phyloP scores from a whole-genome alignment of 768 basidiomycete species.

The Cystobasidium tubakii region DNA sequence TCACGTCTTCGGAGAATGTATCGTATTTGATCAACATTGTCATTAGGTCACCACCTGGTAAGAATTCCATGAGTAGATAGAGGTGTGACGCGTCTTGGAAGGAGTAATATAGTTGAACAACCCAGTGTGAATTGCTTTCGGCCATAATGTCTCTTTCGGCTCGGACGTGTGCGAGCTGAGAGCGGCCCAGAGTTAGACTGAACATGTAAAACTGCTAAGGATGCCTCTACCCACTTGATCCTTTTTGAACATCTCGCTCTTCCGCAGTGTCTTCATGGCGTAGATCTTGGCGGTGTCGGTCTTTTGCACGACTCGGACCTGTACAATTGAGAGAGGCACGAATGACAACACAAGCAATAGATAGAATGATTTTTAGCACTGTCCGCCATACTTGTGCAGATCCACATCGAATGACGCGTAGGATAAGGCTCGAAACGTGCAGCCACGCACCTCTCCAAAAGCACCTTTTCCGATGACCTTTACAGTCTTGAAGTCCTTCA shows the following conservation, averaged over 20 bases:
- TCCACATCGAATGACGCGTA: not conserved
- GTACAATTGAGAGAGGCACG: not conserved
- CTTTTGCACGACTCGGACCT: constrained; percentile 93
- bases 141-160: constrained; percentile 52
- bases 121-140: constrained; percentile 59
- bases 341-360: too few species aligned
- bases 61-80: constrained; percentile 98
- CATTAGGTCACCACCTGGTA: constrained; percentile 97
- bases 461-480: constrained; percentile 99
- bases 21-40: constrained; percentile 99
- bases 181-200: not conserved
- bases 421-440: too few species aligned
- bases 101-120: constrained; percentile 37
- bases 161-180: constrained; percentile 88
- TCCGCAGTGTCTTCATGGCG: constrained; percentile 95
- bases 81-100: constrained; percentile 77
- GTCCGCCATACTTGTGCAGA: not conserved
- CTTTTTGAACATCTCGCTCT: constrained; percentile 98
- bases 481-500: constrained; percentile 89
- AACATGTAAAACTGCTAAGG: not conserved
- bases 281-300: constrained; percentile 95
- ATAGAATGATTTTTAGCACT: too few species aligned
- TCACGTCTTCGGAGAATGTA: constrained; percentile 95
- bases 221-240: constrained; percentile 65
- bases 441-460: constrained; percentile 72